phyloP scores from a whole-genome alignment of 2,329 filamentous ascomycete genomes.

The Cucurbitaria berberidis region DNA sequence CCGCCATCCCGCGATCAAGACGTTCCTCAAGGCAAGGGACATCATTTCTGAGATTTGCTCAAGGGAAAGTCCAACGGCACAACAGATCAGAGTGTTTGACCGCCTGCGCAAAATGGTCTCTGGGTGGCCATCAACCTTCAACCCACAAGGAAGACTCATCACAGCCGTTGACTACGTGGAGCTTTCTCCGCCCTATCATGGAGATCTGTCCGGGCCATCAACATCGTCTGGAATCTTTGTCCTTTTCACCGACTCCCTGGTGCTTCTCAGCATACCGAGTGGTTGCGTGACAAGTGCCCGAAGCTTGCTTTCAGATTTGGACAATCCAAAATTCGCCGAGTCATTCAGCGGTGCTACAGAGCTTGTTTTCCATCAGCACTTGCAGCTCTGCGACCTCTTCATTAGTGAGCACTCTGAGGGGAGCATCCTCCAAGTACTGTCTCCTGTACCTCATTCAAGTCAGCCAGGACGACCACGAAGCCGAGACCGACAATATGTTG shows the following conservation, averaged over 20 bases:
- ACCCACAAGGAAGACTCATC: constrained; percentile 78
- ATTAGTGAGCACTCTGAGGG: constrained; percentile 71
- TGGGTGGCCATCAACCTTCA: constrained; percentile 74
- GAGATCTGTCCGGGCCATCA: constrained; percentile 54
- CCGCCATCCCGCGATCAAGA: constrained; percentile 81
- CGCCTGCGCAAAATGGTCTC: constrained; percentile 78
- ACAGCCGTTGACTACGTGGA: constrained; percentile 81
- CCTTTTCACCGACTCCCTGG: constrained; percentile 81
- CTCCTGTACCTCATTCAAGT: constrained; percentile 48
- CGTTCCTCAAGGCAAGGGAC: constrained; percentile 86
- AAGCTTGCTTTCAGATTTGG: constrained; percentile 81
- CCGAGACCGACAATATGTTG: constrained; percentile 37
- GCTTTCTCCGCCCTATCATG: constrained; percentile 72
- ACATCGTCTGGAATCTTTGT: constrained; percentile 71
- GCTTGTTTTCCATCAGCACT: constrained; percentile 76
- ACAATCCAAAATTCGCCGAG: constrained; percentile 68
- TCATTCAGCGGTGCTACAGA: constrained; percentile 54
- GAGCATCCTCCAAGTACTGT: constrained; percentile 71
- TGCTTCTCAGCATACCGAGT: constrained; percentile 75
- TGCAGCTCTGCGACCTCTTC: constrained; percentile 71
- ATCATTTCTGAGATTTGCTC: constrained; percentile 97
- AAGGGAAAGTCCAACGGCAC: constrained; percentile 73
- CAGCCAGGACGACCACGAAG: constrained; percentile 41
- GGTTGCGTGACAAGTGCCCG: constrained; percentile 71
- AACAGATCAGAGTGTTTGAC: constrained; percentile 75